Conservation (phyloP, 768 basidiomycete species). For the Hypholoma sublateritium region DNA sequence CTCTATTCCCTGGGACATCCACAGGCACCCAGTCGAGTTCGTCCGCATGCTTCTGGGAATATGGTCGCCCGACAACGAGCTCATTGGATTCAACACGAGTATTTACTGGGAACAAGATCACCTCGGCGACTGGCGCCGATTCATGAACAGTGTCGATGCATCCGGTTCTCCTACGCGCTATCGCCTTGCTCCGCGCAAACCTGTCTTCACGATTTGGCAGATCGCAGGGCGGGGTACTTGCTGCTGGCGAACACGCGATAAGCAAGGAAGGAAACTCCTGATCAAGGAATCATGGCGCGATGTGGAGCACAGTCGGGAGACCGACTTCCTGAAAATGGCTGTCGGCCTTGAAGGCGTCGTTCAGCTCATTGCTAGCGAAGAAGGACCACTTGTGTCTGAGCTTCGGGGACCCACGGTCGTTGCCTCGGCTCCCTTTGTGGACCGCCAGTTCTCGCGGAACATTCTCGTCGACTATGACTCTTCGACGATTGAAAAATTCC, state of each 20-base stretch:
- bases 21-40: conserved; percentile 13
- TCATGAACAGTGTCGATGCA: neutral
- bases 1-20: conserved; percentile 15
- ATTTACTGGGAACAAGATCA: conserved; percentile 15
- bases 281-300: conserved; percentile 25
- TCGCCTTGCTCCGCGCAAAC: neutral
- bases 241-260: conserved; percentile 19
- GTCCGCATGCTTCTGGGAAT: conserved; percentile 21
- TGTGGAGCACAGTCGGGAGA: conserved; percentile 6
- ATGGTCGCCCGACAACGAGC: conserved; percentile 12
- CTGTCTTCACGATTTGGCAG: conserved; percentile 12
- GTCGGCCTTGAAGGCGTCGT: conserved; percentile 16
- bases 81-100: conserved; percentile 21
- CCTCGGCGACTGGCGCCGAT: neutral
- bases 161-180: neutral
- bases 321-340: conserved; percentile 9
- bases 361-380: conserved; percentile 11
- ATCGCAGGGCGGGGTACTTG: conserved; percentile 21
- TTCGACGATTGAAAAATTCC: conserved; percentile 10
- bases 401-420: neutral
- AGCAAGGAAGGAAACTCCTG: neutral
- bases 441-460: conserved; percentile 13
- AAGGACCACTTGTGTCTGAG: neutral
- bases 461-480: conserved; percentile 13
- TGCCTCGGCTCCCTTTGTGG: neutral